Base-by-base conservation (phyloP, 768 basidiomycete genomes). In the Crassisporium funariophilum region DNA sequence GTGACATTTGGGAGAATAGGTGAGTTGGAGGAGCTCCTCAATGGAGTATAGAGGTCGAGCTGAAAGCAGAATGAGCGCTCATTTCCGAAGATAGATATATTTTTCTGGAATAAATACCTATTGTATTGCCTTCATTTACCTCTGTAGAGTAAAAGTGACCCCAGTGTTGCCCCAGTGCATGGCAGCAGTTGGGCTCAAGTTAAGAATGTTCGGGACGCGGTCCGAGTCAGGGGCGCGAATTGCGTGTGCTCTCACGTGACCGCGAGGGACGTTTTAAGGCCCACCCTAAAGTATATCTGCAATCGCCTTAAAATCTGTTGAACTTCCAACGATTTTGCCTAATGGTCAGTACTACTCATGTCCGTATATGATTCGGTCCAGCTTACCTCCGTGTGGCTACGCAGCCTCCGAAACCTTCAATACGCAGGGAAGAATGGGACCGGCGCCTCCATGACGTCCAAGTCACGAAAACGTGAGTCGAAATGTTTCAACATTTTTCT, bases 401-500 rank as follows among this genome's bases (percentile, higher is more conserved):
- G 21, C 52, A 68, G 68, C 69, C 83, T 58, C 72, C 77, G 29
- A 88, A 85, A 68, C 70, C 70, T 24, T 59, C 67, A 17, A 84
- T 93, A 52, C 75, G 79, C n/a, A 81, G 81, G 53, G 84, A 88
- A 58, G 92, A 94, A 65, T 95, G 94, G 94, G 86, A 91, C 52
- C 76, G 77, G 21, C 83, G 87, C 16, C 74, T 97, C 29, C 82
- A 86, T 59, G 87, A 89, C 49, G 91, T 93, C 7, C 80, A 81
- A 49, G 82, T 95, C 34, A 78, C 88, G 22, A 95, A 95, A 77
- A 71, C 83, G 95, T 98, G 81, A 86, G 93, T 86, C 11, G n/a
- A 38, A 40, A 19, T 12, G 17, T 42, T 45, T 38, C 27, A 33
- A 46, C 53, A 57, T 48, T 46, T 42, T 55, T 49, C 50, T 41